phyloP scores from a whole-genome alignment of 2,329 filamentous ascomycete species.

The Cyphellophora europaea region DNA sequence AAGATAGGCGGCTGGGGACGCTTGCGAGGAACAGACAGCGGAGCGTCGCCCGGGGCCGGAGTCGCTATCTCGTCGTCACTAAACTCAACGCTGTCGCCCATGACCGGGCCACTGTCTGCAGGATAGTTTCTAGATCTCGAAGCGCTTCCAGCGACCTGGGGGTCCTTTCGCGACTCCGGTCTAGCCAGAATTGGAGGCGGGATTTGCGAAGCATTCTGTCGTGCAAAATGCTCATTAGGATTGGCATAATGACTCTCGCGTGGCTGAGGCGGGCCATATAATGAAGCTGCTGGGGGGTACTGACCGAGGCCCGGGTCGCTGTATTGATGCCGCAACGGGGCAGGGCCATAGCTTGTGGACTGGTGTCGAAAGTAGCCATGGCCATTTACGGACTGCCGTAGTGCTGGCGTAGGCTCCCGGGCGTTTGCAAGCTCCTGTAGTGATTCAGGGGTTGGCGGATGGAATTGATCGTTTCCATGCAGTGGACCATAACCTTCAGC shows the following conservation, averaged over 20 bases:
- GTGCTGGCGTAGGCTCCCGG: neutral
- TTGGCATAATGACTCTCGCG: neutral
- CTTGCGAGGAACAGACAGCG: neutral
- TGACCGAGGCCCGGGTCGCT: neutral
- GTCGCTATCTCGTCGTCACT: constrained; percentile 8
- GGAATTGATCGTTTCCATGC: neutral
- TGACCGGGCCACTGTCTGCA: no score
- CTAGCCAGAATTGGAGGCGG: no score
- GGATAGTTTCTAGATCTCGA: no score
- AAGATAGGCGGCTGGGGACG: neutral
- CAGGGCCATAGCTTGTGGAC: neutral
- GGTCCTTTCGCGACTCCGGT: no score
- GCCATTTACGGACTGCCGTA: no score
- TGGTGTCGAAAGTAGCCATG: no score
- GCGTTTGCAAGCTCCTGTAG: neutral
- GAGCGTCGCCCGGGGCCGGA: neutral
- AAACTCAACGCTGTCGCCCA: constrained; percentile 8
- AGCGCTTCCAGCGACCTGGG: no score
- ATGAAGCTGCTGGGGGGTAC: no score
- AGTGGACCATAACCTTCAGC: neutral
- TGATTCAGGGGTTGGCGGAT: neutral
- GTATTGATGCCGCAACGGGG: neutral
- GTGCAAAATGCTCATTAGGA: no score
- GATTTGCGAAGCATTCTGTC: no score
- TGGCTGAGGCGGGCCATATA: neutral